A percentile compares a stretch with the other conserved stretches of the same genome.
These are phyloP conservation scores for Gossypium raimondii DNA, from an alignment of 345 rosid genomes.

Conservation along the genomic window DNA sequence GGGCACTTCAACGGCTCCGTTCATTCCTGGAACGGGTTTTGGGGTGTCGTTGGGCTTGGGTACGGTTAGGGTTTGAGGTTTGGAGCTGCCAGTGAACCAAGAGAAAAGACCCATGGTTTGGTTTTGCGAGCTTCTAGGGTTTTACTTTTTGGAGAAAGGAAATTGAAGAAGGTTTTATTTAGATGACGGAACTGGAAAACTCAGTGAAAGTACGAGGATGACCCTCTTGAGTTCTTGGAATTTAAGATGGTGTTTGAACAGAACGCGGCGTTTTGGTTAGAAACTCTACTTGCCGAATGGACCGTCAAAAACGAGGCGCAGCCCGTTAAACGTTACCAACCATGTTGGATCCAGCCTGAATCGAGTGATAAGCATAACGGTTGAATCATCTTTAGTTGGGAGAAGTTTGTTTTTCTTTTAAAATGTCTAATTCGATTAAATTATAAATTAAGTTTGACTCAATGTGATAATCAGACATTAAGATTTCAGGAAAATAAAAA, in stretches of 20 bases:
- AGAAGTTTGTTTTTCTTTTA: too few species aligned
- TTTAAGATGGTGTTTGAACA: neutral
- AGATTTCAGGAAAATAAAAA: too few species aligned
- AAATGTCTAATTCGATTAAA: too few species aligned
- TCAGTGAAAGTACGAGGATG: neutral
- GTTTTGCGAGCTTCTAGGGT: slow-evolving; percentile 4
- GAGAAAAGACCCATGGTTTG: slow-evolving; percentile 75
- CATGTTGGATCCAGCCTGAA: too few species aligned
- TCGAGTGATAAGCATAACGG: too few species aligned
- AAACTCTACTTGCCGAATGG: too few species aligned
- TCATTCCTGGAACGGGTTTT: slow-evolving; percentile 53
- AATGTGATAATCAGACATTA: too few species aligned
- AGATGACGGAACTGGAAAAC: neutral
- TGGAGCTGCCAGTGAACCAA: slow-evolving; percentile 64
- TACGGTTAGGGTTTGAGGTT: slow-evolving; percentile 33
- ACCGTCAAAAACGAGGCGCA: too few species aligned
- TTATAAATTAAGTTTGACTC: too few species aligned
- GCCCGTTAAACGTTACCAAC: too few species aligned
- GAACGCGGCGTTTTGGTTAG: neutral
- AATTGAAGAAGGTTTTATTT: neutral
- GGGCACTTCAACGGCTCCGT: slow-evolving; percentile 84
- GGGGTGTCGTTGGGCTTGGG: slow-evolving; percentile 25
- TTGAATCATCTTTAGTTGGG: too few species aligned
- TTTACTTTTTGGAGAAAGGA: slow-evolving; percentile 9
- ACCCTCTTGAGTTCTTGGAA: neutral